These are phyloP conservation scores for Jaminaea rosea DNA, from an alignment of 1,284 basidiomycete genomes.

Conservation along the genomic window DNA sequence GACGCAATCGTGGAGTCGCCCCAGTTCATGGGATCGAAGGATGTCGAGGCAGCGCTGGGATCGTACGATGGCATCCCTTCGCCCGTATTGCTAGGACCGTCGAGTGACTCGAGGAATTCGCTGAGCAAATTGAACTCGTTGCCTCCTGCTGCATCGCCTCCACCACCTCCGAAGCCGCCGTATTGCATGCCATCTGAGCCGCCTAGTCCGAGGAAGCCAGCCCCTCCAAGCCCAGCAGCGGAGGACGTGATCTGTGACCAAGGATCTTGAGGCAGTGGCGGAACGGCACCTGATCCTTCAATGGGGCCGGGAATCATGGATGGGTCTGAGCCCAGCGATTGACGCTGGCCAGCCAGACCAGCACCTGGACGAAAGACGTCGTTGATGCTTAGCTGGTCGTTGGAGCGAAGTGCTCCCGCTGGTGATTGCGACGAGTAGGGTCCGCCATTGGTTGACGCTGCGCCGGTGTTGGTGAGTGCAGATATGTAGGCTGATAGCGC, in stretches of 20 bases:
- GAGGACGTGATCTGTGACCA: not conserved
- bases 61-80: constrained; percentile 1
- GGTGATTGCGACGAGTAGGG: too few relatives aligned
- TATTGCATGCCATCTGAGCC: constrained; percentile 10
- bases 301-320: too few relatives aligned
- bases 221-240: constrained; percentile 24
- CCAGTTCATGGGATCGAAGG: too few relatives aligned
- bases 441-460: too few relatives aligned
- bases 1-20: too few relatives aligned
- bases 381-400: too few relatives aligned
- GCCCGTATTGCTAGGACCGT: constrained; percentile 13
- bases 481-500: not conserved
- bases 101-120: constrained; percentile 41
- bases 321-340: too few relatives aligned
- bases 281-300: not conserved
- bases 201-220: constrained; percentile 39
- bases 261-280: not conserved
- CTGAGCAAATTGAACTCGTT: constrained; percentile 37
- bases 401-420: too few relatives aligned
- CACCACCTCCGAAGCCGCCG: constrained; percentile 12
- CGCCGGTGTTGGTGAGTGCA: not conserved
- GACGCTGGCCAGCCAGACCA: too few relatives aligned
- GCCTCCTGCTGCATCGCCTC: constrained; percentile 36
- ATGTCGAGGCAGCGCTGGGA: too few relatives aligned
- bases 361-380: too few relatives aligned